Evolutionary conservation across 2,329 filamentous ascomycete genomes (phyloP).

Genomic region (Curvularia hawaiiensis): DNA sequence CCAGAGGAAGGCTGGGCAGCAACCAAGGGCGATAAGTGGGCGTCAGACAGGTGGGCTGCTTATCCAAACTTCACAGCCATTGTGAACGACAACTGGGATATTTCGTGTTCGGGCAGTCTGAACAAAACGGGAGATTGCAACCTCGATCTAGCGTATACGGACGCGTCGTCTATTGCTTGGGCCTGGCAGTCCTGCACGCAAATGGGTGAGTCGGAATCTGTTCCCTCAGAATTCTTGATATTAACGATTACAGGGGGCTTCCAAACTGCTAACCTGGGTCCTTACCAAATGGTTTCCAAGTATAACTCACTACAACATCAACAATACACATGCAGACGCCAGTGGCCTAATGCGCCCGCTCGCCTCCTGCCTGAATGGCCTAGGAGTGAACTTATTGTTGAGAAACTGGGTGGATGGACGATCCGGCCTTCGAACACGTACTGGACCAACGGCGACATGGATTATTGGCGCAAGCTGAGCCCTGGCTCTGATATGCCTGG

Average conservation of each 20-base stretch:
- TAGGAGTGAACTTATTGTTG: background rate
- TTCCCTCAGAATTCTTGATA: background rate
- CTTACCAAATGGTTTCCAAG: slow-evolving; percentile 53
- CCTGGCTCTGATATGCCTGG: slow-evolving; percentile 50
- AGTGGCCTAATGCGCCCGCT: slow-evolving; percentile 53
- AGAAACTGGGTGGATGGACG: slow-evolving; percentile 56
- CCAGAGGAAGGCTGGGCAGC: background rate
- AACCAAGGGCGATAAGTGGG: slow-evolving; percentile 46
- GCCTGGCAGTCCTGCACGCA: slow-evolving; percentile 60
- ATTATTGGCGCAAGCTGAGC: slow-evolving; percentile 58
- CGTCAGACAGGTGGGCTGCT: slow-evolving; percentile 50
- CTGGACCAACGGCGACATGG: slow-evolving; percentile 57
- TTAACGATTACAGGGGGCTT: slow-evolving; percentile 48
- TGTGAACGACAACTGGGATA: slow-evolving; percentile 49
- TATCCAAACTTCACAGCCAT: slow-evolving; percentile 47
- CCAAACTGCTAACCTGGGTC: slow-evolving; percentile 56
- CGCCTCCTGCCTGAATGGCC: slow-evolving; percentile 29
- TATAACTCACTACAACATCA: slow-evolving; percentile 54
- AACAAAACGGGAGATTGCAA: slow-evolving; percentile 43
- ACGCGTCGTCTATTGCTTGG: slow-evolving; percentile 49
- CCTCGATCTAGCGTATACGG: slow-evolving; percentile 47
- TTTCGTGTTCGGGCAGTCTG: slow-evolving; percentile 48
- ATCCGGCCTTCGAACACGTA: slow-evolving; percentile 59
- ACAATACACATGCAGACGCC: slow-evolving; percentile 53
- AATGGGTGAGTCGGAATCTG: slow-evolving; percentile 46